Evolutionary conservation across 129 eudicot species (phyloP).

Genomic region (Saposhnikovia divaricata): DNA sequence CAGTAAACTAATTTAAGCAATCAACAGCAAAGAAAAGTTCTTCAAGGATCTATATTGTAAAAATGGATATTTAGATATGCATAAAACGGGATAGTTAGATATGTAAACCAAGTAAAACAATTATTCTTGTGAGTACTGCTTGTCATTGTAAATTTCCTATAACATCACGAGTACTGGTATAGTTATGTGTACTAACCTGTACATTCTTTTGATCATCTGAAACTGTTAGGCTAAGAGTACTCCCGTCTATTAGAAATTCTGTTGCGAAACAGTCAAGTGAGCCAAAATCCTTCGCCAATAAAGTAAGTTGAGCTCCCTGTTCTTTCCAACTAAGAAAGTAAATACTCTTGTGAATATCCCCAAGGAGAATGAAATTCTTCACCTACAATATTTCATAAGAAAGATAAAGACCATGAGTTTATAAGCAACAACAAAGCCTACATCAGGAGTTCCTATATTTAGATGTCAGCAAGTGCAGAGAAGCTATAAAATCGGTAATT

Average conservation of each 20-base stretch:
- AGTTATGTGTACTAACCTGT: conserved; percentile 48
- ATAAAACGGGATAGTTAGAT: neutral
- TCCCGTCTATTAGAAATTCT: conserved; percentile 89
- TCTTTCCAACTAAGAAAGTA: conserved; percentile 94
- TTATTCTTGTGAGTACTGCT: neutral
- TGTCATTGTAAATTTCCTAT: neutral
- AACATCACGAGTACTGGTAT: neutral
- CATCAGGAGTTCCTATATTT: neutral
- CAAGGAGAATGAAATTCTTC: conserved; percentile 85
- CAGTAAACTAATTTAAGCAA: neutral
- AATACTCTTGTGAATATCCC: conserved; percentile 95
- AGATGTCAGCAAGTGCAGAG: neutral
- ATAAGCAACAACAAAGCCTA: neutral
- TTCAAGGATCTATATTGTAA: neutral
- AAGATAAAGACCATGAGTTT: neutral
- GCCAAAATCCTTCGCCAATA: conserved; percentile 98
- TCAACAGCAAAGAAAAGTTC: neutral
- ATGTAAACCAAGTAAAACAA: neutral
- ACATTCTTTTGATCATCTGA: conserved; percentile 94
- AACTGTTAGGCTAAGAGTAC: conserved; percentile 84
- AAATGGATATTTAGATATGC: too few species aligned
- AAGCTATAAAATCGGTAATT: neutral
- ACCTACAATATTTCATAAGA: conserved; percentile 37
- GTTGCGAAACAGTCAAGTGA: conserved; percentile 84
- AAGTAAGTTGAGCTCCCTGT: conserved; percentile 78